These are phyloP conservation scores for Ocimum tenuiflorum DNA, from an alignment of 257 asterid species.

Conservation along the genomic window DNA sequence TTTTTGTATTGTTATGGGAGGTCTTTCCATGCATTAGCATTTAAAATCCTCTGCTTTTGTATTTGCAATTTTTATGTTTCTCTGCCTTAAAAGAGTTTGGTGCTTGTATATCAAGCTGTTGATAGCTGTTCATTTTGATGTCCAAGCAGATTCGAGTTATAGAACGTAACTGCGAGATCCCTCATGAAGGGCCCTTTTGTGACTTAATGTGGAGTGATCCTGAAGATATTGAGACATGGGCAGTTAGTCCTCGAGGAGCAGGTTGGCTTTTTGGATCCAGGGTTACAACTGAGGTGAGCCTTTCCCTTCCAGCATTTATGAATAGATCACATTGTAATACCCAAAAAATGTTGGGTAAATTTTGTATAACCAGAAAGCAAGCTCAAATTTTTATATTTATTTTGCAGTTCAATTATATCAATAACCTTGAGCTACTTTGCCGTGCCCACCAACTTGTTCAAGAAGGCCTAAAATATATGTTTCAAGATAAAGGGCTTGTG, in stretches of 20 bases:
- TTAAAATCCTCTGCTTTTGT: background rate
- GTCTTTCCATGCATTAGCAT: background rate
- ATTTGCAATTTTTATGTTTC: background rate
- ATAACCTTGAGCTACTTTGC: slow-evolving; percentile 84
- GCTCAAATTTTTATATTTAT: background rate
- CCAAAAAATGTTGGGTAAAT: no score
- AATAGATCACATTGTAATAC: background rate
- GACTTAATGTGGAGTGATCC: slow-evolving; percentile 99
- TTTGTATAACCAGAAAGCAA: background rate
- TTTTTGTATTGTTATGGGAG: background rate
- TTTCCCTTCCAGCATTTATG: no score
- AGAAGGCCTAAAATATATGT: slow-evolving; percentile 97
- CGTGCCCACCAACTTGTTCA: slow-evolving; percentile 99
- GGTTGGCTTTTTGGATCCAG: slow-evolving; percentile 98
- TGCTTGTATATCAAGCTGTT: background rate
- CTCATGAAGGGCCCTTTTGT: slow-evolving; percentile 97
- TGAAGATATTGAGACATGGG: slow-evolving; percentile 97
- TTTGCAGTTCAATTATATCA: slow-evolving; percentile 84
- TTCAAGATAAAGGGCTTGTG: slow-evolving; percentile 93
- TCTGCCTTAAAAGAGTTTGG: background rate
- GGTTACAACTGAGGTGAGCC: slow-evolving; percentile 80
- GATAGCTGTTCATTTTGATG: slow-evolving; percentile 11
- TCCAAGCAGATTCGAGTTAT: slow-evolving; percentile 69
- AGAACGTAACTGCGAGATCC: slow-evolving; percentile 86
- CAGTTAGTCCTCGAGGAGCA: slow-evolving; percentile 98